Evolutionary conservation across 2,329 filamentous ascomycete species (phyloP).

Genomic region (Epichloe aotearoae): DNA sequence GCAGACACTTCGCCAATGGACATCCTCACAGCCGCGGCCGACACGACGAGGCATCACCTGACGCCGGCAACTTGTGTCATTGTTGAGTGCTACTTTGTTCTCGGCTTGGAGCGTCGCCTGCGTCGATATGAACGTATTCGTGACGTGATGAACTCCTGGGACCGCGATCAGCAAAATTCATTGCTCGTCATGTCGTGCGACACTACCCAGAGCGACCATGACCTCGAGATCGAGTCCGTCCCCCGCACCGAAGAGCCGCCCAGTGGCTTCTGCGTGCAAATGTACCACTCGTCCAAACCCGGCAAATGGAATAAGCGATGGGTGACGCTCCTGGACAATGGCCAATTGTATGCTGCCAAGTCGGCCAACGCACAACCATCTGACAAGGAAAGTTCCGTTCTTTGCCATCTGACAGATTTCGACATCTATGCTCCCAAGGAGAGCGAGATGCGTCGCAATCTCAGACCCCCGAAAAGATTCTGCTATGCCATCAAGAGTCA

Average conservation of each 20-base stretch:
- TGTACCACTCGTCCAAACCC: constrained; percentile 70
- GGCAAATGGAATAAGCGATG: constrained; percentile 84
- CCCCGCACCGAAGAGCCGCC: constrained; percentile 43
- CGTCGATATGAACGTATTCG: constrained; percentile 77
- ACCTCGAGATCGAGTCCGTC: constrained; percentile 54
- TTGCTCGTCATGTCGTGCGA: constrained; percentile 54
- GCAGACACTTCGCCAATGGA: constrained; percentile 63
- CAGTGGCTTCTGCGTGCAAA: constrained; percentile 50
- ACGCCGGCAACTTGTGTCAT: constrained; percentile 55
- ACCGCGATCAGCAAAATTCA: constrained; percentile 63
- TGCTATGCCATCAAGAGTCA: constrained; percentile 89
- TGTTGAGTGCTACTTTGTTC: constrained; percentile 59
- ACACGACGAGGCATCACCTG: constrained; percentile 49
- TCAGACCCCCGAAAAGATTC: constrained; percentile 78
- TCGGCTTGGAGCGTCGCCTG: constrained; percentile 70
- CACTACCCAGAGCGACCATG: constrained; percentile 37
- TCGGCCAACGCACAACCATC: constrained; percentile 44
- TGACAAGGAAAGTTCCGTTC: constrained; percentile 53
- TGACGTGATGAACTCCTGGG: constrained; percentile 89
- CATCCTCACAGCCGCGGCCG: constrained; percentile 54
- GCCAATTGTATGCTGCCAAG: constrained; percentile 61
- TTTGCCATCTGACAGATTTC: constrained; percentile 84
- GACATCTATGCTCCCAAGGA: constrained; percentile 74
- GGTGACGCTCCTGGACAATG: constrained; percentile 59
- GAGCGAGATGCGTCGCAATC: constrained; percentile 50